Evolutionary conservation across 768 basidiomycete genomes (phyloP), one percentile per base, ranked within the genome.

Genomic region (Agrocybe pediades): DNA sequence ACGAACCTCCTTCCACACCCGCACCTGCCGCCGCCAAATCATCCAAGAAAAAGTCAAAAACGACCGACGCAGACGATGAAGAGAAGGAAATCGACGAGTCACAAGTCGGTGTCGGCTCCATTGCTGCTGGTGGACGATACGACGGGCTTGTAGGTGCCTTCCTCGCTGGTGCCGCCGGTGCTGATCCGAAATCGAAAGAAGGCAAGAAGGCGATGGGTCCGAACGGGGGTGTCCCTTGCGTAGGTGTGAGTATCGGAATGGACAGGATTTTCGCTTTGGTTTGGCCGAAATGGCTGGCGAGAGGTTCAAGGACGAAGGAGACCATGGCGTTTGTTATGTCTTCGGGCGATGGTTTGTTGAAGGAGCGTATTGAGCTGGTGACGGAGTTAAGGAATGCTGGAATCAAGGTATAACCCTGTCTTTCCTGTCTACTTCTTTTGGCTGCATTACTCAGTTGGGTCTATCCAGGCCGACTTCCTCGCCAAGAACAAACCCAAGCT

Each of bases 121-220:
- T 99, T 68, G 97, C 95, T n/a, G 97, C 92, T 1, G 97, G 97
- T 9, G 97, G 97, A 8, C 82, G 97, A 27, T 99, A 99, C 71
- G 97, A 98, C 74, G 86, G 87, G 49, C 88, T 99, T 20, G 96
- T 99, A 0, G 88, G 91, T 25, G 83, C 94, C 77, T 97, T 99
- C 77, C 79, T 83, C n/a, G 77, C 86, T 0, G 88, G 89, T 0
- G 89, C 94, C 0, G 81, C 91, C 0, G 87, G 84, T 1, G 85
- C 86, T 6, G 51, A 58, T 39, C 63, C 65, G 0, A 57, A 56
- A 25, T 62, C 65, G 16, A 70, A 71, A 45, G 69, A 71, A 47
- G 82, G 83, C 23, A 92, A 90, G 75, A 80, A 78, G 66, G 77
- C 78, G 1, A 67, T 78, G 9, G 71, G 76, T 0, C 55, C 59